phyloP scores from a whole-genome alignment of 495 filamentous ascomycete species.

The Glutinoglossum americanum region DNA sequence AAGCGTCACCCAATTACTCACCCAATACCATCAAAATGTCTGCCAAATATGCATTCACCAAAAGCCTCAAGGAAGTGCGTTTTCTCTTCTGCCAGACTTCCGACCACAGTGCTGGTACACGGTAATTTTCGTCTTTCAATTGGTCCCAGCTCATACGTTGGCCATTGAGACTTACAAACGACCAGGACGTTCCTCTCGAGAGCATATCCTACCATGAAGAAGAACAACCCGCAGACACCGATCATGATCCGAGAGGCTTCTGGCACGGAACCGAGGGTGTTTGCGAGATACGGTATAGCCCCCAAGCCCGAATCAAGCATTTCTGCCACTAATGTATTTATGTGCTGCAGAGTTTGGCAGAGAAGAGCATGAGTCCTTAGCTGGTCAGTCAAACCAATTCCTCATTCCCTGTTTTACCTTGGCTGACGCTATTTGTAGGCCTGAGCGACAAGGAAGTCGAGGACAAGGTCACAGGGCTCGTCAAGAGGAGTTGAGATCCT shows the following conservation, averaged over 20 bases:
- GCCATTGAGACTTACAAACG: neutral
- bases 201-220: constrained; percentile 98
- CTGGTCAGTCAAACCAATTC: constrained; percentile 29
- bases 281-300: constrained; percentile 77
- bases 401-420: constrained; percentile 1
- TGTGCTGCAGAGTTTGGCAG: constrained; percentile 48
- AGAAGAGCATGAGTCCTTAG: constrained; percentile 68
- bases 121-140: constrained; percentile 30
- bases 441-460: constrained; percentile 85
- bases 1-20: neutral
- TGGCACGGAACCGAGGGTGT: constrained; percentile 63
- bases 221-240: constrained; percentile 85
- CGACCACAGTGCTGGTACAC: constrained; percentile 64
- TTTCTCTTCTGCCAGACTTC: constrained; percentile 91
- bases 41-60: constrained; percentile 75
- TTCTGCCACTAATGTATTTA: constrained; percentile 5
- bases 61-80: constrained; percentile 78
- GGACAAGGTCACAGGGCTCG: constrained; percentile 60
- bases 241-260: constrained; percentile 86
- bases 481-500: constrained; percentile 27
- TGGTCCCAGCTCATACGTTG: neutral
- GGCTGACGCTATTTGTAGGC: constrained; percentile 24
- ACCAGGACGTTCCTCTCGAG: constrained; percentile 68
- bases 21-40: constrained; percentile 36
- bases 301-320: neutral